Conservation (phyloP, 1,284 basidiomycete species). For the Ceratobasidium sp. region DNA sequence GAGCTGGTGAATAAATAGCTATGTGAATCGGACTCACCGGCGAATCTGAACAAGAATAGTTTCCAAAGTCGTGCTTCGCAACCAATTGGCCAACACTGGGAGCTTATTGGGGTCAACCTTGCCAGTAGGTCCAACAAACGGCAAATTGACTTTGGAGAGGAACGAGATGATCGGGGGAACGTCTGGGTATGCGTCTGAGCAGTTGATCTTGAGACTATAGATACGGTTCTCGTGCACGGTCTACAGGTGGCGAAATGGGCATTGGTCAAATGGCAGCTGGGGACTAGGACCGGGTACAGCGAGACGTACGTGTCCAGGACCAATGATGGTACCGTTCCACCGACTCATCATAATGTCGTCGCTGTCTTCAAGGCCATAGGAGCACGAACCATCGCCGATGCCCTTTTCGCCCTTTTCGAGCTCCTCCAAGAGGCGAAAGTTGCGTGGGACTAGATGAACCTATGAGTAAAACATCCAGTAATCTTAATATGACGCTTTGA, state of each 20-base stretch:
- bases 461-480: background rate
- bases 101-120: slow-evolving; percentile 80
- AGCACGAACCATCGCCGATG: slow-evolving; percentile 96
- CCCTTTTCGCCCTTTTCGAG: slow-evolving; percentile 99
- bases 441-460: slow-evolving; percentile 81
- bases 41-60: slow-evolving; percentile 90
- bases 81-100: slow-evolving; percentile 78
- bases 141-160: slow-evolving; percentile 92
- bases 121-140: slow-evolving; percentile 85
- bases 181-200: slow-evolving; percentile 87
- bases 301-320: slow-evolving; percentile 88
- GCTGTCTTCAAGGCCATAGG: slow-evolving; percentile 91
- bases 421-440: slow-evolving; percentile 96
- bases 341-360: slow-evolving; percentile 97
- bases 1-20: background rate
- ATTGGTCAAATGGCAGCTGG: background rate
- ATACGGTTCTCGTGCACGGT: slow-evolving; percentile 99
- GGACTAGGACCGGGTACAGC: background rate
- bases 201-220: slow-evolving; percentile 93
- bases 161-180: slow-evolving; percentile 83
- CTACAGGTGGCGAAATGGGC: slow-evolving; percentile 57
- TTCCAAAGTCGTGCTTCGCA: slow-evolving; percentile 80
- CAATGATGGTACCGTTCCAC: slow-evolving; percentile 99
- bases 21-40: slow-evolving; percentile 66
- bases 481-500: background rate